These are phyloP conservation scores for Sugiyamaella novakii DNA, from an alignment of 1,139 yeast genomes.

Conservation along the genomic window DNA sequence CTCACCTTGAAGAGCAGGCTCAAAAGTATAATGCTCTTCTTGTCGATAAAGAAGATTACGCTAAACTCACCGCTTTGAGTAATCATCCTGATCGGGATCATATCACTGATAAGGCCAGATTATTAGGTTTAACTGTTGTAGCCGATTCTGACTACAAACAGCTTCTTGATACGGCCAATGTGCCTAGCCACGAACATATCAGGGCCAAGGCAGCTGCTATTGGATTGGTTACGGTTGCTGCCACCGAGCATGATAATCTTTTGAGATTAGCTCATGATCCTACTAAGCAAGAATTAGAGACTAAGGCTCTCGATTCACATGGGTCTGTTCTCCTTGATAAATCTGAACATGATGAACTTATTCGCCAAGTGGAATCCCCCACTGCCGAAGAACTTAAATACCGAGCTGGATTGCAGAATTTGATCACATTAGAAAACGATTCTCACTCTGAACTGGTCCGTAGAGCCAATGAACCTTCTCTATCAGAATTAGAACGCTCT, in stretches of 20 bases:
- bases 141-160: slow-evolving; percentile 41
- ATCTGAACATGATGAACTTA: slow-evolving; percentile 19
- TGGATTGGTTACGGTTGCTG: slow-evolving; percentile 35
- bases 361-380: slow-evolving; percentile 21
- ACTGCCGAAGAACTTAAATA: slow-evolving; percentile 30
- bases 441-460: slow-evolving; percentile 26
- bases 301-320: slow-evolving; percentile 26
- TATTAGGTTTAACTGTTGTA: slow-evolving; percentile 49
- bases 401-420: slow-evolving; percentile 19
- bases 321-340: slow-evolving; percentile 28
- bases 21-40: slow-evolving; percentile 23
- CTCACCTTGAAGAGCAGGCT: slow-evolving; percentile 45
- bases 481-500: slow-evolving; percentile 30
- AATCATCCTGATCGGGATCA: slow-evolving; percentile 34
- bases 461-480: slow-evolving; percentile 28
- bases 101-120: slow-evolving; percentile 28
- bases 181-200: slow-evolving; percentile 36
- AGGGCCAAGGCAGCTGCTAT: slow-evolving; percentile 41
- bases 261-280: slow-evolving; percentile 27
- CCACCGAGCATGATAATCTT: slow-evolving; percentile 34
- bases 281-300: slow-evolving; percentile 33
- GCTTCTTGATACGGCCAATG: slow-evolving; percentile 30
- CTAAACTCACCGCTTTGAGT: slow-evolving; percentile 26
- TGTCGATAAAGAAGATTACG: slow-evolving; percentile 33
- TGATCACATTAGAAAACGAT: slow-evolving; percentile 22